phyloP scores from a whole-genome alignment of 2,329 filamentous ascomycete species.

The Fusarium pseudograminearum region DNA sequence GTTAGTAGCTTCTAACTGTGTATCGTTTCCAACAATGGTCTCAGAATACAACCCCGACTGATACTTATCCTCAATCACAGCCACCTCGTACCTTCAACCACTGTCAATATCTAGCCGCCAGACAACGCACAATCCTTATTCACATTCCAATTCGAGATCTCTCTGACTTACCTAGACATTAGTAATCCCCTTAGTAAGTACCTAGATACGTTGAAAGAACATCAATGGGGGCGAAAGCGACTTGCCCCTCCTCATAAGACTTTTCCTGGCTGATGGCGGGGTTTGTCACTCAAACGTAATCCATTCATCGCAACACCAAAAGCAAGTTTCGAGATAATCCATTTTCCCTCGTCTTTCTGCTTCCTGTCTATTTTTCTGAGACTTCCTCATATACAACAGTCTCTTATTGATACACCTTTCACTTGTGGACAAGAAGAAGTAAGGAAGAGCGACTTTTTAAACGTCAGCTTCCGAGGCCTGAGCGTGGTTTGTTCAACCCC shows the following conservation, averaged over 20 bases:
- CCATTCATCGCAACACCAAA: slow-evolving; percentile 35
- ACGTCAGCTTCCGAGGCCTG: neutral
- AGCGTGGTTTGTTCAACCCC: slow-evolving; percentile 17
- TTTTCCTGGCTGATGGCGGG: slow-evolving; percentile 25
- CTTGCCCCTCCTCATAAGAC: slow-evolving; percentile 18
- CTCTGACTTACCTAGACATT: neutral
- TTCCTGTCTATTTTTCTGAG: neutral
- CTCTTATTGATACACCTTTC: neutral
- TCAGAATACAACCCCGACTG: neutral
- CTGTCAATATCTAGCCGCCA: neutral
- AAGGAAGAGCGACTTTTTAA: no score
- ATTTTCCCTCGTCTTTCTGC: neutral
- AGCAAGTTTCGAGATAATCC: slow-evolving; percentile 23
- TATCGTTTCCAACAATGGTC: neutral
- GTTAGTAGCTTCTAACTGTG: neutral
- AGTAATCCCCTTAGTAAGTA: neutral
- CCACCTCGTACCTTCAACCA: neutral
- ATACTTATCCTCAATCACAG: neutral
- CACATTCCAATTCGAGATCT: neutral
- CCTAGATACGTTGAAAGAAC: neutral
- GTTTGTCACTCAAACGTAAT: slow-evolving; percentile 39
- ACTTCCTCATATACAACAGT: neutral
- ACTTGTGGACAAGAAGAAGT: neutral
- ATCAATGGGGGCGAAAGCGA: slow-evolving; percentile 6
- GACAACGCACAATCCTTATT: neutral